A percentile compares a stretch with the other conserved stretches of the same genome.
Conservation (phyloP, 2,329 filamentous ascomycete genomes). For the Metarhizium brunneum region DNA sequence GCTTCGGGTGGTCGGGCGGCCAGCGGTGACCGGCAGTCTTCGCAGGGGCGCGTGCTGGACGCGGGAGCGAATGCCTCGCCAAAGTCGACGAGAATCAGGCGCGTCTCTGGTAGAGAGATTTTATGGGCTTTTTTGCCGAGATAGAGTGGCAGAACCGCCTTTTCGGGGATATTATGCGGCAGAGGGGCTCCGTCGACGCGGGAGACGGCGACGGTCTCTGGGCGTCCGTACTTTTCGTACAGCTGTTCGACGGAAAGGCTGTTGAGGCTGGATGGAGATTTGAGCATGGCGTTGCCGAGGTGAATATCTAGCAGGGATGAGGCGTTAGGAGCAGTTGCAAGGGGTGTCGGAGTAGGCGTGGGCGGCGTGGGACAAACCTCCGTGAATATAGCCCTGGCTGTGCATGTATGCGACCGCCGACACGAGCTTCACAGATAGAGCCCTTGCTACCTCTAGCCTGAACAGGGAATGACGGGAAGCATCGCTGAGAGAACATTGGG, state of each 20-base stretch:
- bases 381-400: slow-evolving; percentile 17
- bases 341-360: too few species aligned
- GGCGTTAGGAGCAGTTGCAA: too few species aligned
- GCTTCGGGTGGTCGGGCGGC: too few species aligned
- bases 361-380: slow-evolving; percentile 5
- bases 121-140: slow-evolving; percentile 20
- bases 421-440: slow-evolving; percentile 7
- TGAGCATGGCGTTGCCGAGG: slow-evolving; percentile 14
- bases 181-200: slow-evolving; percentile 14
- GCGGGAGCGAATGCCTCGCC: slow-evolving; percentile 20
- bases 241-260: slow-evolving; percentile 21
- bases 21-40: not conserved
- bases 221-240: slow-evolving; percentile 20
- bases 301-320: slow-evolving; percentile 12
- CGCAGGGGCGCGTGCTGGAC: not conserved
- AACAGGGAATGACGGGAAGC: not conserved
- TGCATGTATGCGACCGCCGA: slow-evolving; percentile 14
- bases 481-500: slow-evolving; percentile 1
- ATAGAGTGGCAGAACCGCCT: slow-evolving; percentile 12
- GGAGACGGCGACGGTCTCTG: slow-evolving; percentile 17
- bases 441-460: not conserved
- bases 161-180: slow-evolving; percentile 16
- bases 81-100: slow-evolving; percentile 23
- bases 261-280: slow-evolving; percentile 9
- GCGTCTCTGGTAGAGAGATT: slow-evolving; percentile 17